Conservation (phyloP, 1,284 basidiomycete species). For the Dichomitus squalens region DNA sequence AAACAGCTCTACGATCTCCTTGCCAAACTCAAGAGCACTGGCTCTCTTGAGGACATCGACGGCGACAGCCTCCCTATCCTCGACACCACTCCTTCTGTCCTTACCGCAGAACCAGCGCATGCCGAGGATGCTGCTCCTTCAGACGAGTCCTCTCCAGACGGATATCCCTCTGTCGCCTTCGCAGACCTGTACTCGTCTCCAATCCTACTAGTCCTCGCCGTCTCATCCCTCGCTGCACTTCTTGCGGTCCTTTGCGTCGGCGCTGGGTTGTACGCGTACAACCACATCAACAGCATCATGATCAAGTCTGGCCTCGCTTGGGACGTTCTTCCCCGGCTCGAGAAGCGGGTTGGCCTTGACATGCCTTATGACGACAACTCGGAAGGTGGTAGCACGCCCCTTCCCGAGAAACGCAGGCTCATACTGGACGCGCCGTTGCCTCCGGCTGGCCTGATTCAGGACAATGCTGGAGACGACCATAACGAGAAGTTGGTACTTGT, state of each 20-base stretch:
- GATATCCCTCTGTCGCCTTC: conserved; percentile 3
- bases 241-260: conserved; percentile 39
- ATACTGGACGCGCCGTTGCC: conserved; percentile 15
- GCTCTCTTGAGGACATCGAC: conserved; percentile 34
- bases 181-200: conserved; percentile 18
- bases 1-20: conserved; percentile 37
- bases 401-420: conserved; percentile 22
- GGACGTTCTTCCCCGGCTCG: conserved; percentile 37
- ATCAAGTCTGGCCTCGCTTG: conserved; percentile 35
- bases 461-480: conserved; percentile 7
- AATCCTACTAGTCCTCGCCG: conserved; percentile 36
- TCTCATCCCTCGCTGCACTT: conserved; percentile 41
- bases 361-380: conserved; percentile 11
- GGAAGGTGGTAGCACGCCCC: not conserved
- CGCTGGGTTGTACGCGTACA: conserved; percentile 37
- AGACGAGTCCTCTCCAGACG: conserved; percentile 4
- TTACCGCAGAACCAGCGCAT: conserved; percentile 12
- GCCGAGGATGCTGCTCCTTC: conserved; percentile 1
- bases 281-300: conserved; percentile 34
- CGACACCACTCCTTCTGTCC: conserved; percentile 4
- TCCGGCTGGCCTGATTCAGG: conserved; percentile 5
- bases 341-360: conserved; percentile 28
- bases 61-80: conserved; percentile 22
- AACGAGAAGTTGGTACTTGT: conserved; percentile 14
- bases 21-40: conserved; percentile 18